A percentile compares a stretch with the other conserved stretches of the same genome.
Evolutionary conservation across 2,329 filamentous ascomycete species (phyloP).

Genomic region (Alternaria viburni): DNA sequence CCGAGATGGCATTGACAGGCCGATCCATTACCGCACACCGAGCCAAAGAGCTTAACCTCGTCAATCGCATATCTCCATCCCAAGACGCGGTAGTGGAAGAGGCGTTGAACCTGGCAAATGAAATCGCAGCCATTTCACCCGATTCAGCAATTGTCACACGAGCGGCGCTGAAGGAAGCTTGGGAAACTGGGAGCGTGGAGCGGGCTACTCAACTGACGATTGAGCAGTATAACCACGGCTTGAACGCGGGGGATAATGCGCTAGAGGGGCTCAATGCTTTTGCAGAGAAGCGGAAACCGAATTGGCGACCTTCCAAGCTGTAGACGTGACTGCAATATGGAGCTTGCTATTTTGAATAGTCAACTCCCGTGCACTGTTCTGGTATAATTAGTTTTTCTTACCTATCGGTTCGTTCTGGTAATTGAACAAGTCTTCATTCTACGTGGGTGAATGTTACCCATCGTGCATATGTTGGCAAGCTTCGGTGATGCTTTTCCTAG

Average conservation of each 20-base stretch:
- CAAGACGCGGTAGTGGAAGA: slow-evolving; percentile 44
- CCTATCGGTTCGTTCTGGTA: neutral
- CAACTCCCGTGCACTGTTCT: neutral
- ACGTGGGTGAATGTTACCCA: neutral
- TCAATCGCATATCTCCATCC: slow-evolving; percentile 49
- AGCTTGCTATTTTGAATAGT: neutral
- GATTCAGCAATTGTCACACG: slow-evolving; percentile 48
- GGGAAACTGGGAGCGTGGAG: slow-evolving; percentile 46
- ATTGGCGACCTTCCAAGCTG: slow-evolving; percentile 59
- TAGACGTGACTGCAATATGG: neutral
- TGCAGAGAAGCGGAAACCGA: slow-evolving; percentile 57
- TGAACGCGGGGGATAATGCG: slow-evolving; percentile 57
- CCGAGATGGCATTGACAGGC: slow-evolving; percentile 59
- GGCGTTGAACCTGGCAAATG: slow-evolving; percentile 45
- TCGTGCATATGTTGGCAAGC: slow-evolving; percentile 9
- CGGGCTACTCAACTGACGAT: slow-evolving; percentile 51
- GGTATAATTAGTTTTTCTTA: neutral
- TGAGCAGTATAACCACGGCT: slow-evolving; percentile 49
- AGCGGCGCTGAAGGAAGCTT: slow-evolving; percentile 42
- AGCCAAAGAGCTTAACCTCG: slow-evolving; percentile 50
- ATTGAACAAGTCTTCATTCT: neutral
- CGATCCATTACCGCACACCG: slow-evolving; percentile 54
- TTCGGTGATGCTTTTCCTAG: slow-evolving; percentile 16
- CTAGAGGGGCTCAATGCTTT: slow-evolving; percentile 60
- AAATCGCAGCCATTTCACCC: slow-evolving; percentile 45